Conservation (phyloP, 495 filamentous ascomycete species). For the Bombardia bombarda region DNA sequence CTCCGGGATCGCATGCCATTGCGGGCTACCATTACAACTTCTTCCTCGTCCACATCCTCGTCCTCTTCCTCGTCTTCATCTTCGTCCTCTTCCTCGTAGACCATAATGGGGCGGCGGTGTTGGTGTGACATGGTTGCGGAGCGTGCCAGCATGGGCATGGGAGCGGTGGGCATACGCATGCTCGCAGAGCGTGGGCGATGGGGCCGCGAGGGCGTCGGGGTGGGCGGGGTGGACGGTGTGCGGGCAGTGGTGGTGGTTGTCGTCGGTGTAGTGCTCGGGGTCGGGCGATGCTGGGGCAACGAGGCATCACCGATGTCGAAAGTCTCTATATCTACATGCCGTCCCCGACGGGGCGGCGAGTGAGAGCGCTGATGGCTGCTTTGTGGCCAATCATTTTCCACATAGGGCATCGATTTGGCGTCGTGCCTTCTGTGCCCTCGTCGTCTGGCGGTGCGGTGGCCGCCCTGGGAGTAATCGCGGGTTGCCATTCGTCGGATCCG, state of each 20-base stretch:
- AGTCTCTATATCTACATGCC: slow-evolving; percentile 29
- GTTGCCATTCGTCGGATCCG: slow-evolving; percentile 38
- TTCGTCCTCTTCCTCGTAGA: slow-evolving; percentile 16
- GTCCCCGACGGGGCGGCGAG: slow-evolving; percentile 32
- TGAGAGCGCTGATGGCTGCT: slow-evolving; percentile 23
- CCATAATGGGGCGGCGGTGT: slow-evolving; percentile 20
- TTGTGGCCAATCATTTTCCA: slow-evolving; percentile 34
- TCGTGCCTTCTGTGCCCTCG: slow-evolving; percentile 28
- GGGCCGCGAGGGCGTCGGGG: slow-evolving; percentile 1
- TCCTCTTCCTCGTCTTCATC: slow-evolving; percentile 21
- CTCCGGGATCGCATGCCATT: slow-evolving; percentile 3
- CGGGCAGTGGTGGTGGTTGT: slow-evolving; percentile 12
- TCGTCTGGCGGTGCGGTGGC: slow-evolving; percentile 24
- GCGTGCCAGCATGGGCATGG: slow-evolving; percentile 12
- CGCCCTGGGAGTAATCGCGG: slow-evolving; percentile 19
- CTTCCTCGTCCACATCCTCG: slow-evolving; percentile 18
- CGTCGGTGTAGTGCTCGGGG: slow-evolving; percentile 10
- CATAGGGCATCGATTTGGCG: slow-evolving; percentile 24
- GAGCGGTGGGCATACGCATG: slow-evolving; percentile 22
- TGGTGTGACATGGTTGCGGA: slow-evolving; percentile 11
- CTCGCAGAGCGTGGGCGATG: slow-evolving; percentile 7
- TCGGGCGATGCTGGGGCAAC: slow-evolving; percentile 4
- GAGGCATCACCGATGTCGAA: slow-evolving; percentile 18
- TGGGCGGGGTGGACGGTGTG: slow-evolving; percentile 5
- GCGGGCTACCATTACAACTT: slow-evolving; percentile 11